These are phyloP conservation scores for Phytophthora quininea DNA, from an alignment of 352 stramenopile species.

Conservation along the genomic window DNA sequence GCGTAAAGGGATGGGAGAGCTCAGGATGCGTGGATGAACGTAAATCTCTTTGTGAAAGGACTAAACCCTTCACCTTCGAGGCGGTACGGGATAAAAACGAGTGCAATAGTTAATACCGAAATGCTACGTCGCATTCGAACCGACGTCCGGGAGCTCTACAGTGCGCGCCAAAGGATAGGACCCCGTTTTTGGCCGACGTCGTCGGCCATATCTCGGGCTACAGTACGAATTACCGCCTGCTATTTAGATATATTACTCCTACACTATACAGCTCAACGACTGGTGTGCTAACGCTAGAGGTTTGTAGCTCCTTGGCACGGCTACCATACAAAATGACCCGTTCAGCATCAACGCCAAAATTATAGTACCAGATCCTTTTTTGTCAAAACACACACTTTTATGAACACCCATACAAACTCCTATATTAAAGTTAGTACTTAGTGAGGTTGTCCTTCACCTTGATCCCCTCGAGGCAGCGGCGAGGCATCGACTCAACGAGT, in stretches of 20 bases:
- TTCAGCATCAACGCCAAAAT: background rate
- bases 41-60: no score
- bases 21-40: no score
- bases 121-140: no score
- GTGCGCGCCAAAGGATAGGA: background rate
- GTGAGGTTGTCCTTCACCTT: constrained; percentile 9
- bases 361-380: constrained; percentile 1
- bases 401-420: constrained; percentile 10
- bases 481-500: constrained; percentile 14
- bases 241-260: background rate
- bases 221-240: background rate
- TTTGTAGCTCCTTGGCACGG: background rate
- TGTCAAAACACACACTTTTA: constrained; percentile 7
- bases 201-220: background rate
- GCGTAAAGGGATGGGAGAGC: no score
- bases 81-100: no score
- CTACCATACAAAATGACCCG: background rate
- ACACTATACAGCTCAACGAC: background rate
- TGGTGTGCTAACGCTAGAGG: background rate
- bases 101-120: no score
- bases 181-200: background rate
- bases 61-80: no score
- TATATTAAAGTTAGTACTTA: constrained; percentile 24
- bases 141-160: background rate
- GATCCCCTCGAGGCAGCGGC: constrained; percentile 9